phyloP scores from a whole-genome alignment of 2,329 filamentous ascomycete species.

The Alternaria dauci region DNA sequence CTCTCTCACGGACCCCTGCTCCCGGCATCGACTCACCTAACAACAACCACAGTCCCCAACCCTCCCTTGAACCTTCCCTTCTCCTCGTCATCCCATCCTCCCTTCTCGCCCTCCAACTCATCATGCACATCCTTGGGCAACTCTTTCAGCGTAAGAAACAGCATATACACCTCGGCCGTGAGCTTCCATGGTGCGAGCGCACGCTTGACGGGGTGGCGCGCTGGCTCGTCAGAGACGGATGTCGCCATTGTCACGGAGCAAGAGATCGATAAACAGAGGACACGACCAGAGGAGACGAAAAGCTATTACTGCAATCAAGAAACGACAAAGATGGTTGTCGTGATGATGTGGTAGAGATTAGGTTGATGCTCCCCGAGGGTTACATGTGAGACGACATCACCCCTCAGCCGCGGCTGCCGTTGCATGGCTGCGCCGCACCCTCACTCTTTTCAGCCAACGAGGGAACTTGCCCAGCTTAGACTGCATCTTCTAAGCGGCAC shows the following conservation, averaged over 20 bases:
- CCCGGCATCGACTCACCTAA: conserved; percentile 16
- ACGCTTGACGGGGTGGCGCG: conserved; percentile 31
- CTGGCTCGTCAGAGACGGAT: conserved; percentile 7
- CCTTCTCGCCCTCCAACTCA: conserved; percentile 33
- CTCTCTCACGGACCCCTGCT: not conserved
- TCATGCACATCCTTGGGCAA: conserved; percentile 41
- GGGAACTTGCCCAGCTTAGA: not conserved
- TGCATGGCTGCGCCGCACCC: not conserved
- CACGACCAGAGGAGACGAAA: too few species aligned
- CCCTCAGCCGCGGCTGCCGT: not conserved
- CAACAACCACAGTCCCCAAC: conserved; percentile 37
- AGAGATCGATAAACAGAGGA: not conserved
- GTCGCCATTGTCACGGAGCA: not conserved
- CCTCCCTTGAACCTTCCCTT: conserved; percentile 38
- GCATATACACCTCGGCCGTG: conserved; percentile 36
- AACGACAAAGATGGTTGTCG: not conserved
- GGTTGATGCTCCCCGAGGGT: not conserved
- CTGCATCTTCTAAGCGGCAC: not conserved
- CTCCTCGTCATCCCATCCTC: conserved; percentile 21
- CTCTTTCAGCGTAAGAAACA: conserved; percentile 33
- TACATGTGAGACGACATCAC: not conserved
- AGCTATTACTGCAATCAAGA: too few species aligned
- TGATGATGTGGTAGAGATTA: not conserved
- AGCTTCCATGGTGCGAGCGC: conserved; percentile 38
- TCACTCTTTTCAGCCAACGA: not conserved